These are phyloP conservation scores for Blastobotrys ciferrii DNA, from an alignment of 1,139 yeast genomes.

Conservation along the genomic window DNA sequence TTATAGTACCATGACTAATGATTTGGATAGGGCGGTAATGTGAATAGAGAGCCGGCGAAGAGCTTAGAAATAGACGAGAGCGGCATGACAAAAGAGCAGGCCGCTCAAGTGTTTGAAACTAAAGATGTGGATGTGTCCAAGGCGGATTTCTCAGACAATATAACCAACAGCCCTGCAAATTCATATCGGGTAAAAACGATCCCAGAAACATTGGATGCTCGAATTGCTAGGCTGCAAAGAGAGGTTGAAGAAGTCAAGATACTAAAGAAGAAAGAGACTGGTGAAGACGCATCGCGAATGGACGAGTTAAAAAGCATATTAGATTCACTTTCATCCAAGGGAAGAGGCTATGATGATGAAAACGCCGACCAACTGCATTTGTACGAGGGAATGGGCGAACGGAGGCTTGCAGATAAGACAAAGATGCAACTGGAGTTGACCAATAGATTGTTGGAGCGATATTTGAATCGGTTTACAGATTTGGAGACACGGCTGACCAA, in stretches of 20 bases:
- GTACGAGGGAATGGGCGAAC: background rate
- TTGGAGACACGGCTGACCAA: slow-evolving; percentile 22
- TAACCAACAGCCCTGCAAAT: slow-evolving; percentile 1
- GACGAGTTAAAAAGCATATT: slow-evolving; percentile 11
- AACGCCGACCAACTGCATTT: background rate
- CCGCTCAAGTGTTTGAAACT: slow-evolving; percentile 20
- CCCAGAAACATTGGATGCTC: slow-evolving; percentile 37
- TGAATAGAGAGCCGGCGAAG: background rate
- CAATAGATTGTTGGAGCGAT: slow-evolving; percentile 1
- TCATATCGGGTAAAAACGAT: slow-evolving; percentile 11
- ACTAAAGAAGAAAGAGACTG: slow-evolving; percentile 1
- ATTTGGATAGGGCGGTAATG: background rate
- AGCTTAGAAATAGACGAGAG: slow-evolving; percentile 2
- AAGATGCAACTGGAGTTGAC: slow-evolving; percentile 2
- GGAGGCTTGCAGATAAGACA: background rate
- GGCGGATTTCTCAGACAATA: slow-evolving; percentile 17
- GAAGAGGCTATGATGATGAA: background rate
- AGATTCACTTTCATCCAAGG: slow-evolving; percentile 2
- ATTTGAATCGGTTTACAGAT: slow-evolving; percentile 7
- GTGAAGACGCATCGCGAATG: background rate
- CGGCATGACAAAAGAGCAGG: slow-evolving; percentile 3
- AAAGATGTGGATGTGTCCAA: slow-evolving; percentile 20
- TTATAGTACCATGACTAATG: too few species aligned
- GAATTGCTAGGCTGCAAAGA: slow-evolving; percentile 44
- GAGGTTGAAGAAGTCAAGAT: slow-evolving; percentile 45